These are phyloP conservation scores for Tricholoma bakamatsutake DNA, from an alignment of 768 basidiomycete species.

Conservation along the genomic window DNA sequence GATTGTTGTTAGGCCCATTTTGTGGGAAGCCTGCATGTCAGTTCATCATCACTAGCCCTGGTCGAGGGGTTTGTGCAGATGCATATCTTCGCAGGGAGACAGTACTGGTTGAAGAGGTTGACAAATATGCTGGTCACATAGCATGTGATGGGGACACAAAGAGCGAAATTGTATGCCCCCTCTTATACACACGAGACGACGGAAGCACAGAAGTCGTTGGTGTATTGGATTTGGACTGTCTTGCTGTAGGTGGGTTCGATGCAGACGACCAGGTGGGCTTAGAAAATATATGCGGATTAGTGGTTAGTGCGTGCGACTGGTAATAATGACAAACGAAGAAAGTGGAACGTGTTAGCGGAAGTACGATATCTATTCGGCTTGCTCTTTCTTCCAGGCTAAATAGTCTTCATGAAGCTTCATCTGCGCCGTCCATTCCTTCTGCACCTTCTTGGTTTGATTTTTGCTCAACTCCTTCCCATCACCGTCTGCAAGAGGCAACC, in stretches of 20 bases:
- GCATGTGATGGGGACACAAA: conserved; percentile 89
- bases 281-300: conserved; percentile 60
- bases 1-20: conserved; percentile 76
- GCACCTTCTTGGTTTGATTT: conserved; percentile 66
- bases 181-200: conserved; percentile 13
- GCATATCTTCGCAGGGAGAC: conserved; percentile 55
- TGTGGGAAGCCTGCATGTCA: conserved; percentile 91
- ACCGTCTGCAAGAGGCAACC: conserved; percentile 79
- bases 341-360: conserved; percentile 5
- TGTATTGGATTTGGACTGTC: conserved; percentile 86
- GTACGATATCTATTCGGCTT: conserved; percentile 12
- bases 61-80: conserved; percentile 83
- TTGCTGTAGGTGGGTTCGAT: conserved; percentile 63
- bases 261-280: conserved; percentile 75
- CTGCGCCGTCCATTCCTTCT: conserved; percentile 70
- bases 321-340: conserved; percentile 22
- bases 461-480: conserved; percentile 85
- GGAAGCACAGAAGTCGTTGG: conserved; percentile 34
- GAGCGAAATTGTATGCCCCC: conserved; percentile 85
- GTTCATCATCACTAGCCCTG: conserved; percentile 52
- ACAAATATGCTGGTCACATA: conserved; percentile 85
- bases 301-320: conserved; percentile 66
- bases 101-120: conserved; percentile 72
- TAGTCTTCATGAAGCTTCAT: conserved; percentile 78
- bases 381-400: conserved; percentile 39